Evolutionary conservation across 1,139 yeast genomes (phyloP), one percentile per base, ranked within the genome.

Genomic region (Lodderomyces oxycetoniae): DNA sequence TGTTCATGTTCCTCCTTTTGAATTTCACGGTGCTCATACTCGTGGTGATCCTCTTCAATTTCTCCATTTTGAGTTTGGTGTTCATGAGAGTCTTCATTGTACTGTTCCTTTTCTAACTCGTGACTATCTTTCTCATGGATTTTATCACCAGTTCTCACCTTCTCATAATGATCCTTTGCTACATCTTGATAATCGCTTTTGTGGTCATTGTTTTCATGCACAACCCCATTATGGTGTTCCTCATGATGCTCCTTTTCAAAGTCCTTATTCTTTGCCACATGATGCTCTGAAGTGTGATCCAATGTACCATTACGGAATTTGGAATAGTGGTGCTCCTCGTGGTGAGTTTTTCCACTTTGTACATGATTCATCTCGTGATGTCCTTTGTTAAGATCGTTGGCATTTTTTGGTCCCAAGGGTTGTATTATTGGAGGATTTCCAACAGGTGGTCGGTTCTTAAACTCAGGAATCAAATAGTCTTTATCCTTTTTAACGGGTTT

Each of bases 1-100:
- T 30, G 33, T 9, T 30, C 33, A 13, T 22, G 27, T 14, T 30
- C 17, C 16, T 30, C 33, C 21, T 32, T 32, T 16, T 26, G 8
- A 15, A 26, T 22, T 14, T 32, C 34, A n/a, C 21, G 12, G 16
- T 33, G 12, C 15, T 23, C 15, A 15, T 13, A 23, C 23, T 29
- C 28, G 25, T 28, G 26, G 15, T 27, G 28, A 13, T 33, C 35
- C 26, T 33, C 31, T 27, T 17, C 28, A 14, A 15, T 15, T 17
- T 28, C 31, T 22, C 30, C 34, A n/a, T 32, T 14, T 14, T 17
- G 22, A 17, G 19, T 17, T 23, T 24, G 11, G 9, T 24, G 26
- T 10, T 31, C 28, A 14, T 31, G 30, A 26, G 22, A 19, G 5
- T 25, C 17, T 19, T 31, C 34, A 7, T 31, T 17, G 6, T 31